Base-by-base conservation (phyloP, 768 basidiomycete species). In the Tricholoma hemisulphureum region DNA sequence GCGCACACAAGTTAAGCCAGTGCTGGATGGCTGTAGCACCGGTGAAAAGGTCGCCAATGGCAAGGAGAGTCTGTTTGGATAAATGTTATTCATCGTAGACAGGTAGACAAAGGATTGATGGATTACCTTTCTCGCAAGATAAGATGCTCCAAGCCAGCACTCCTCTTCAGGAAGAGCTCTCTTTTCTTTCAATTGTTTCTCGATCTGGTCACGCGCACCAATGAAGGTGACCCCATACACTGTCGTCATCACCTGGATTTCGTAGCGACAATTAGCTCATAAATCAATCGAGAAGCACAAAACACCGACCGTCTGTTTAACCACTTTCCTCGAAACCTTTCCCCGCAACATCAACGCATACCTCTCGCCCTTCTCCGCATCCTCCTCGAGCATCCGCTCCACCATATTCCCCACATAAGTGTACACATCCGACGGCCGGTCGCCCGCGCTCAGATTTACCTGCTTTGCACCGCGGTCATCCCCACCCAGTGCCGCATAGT, bases 221-320 rank as follows among this genome's bases (percentile, higher is more conserved):
- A 98, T 76, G 73, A 87, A 95, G 0, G 97, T 99, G 14, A 99
- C 95, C 20, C 97, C 96, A 68, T 98, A 98, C 31, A 98, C 96
- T 2, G 96, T 98, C 1, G 96, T 99, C 97, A 99, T 99, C 62
- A 98, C 93, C 87, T 89, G 61, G 2, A 26, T 21, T 39, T 11
- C 21, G 26, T n/a, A 43, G 5, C 8, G 4, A 46, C 21, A 24
- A 28, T 16, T 11, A 41, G 6, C 29, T n/a, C 11, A 13, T 32
- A 23, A 23, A 20, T 31, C 13, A n/a, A 29, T 3, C 3, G 10
- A 53, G 16, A 31, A 34, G 24, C 34, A 29, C 28, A 18, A 24
- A 20, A n/a, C 48, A 75, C 83, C 48, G 35, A 90, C 93, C 21
- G 97, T 98, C 77, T 98, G 96, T 79, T 99, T 99, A 64, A 99